Percentiles rank a stretch among this genome's conserved stretches.
Evolutionary conservation across 1,139 yeast species (phyloP).

Genomic region (Nakaseomyces uthaithaninus): DNA sequence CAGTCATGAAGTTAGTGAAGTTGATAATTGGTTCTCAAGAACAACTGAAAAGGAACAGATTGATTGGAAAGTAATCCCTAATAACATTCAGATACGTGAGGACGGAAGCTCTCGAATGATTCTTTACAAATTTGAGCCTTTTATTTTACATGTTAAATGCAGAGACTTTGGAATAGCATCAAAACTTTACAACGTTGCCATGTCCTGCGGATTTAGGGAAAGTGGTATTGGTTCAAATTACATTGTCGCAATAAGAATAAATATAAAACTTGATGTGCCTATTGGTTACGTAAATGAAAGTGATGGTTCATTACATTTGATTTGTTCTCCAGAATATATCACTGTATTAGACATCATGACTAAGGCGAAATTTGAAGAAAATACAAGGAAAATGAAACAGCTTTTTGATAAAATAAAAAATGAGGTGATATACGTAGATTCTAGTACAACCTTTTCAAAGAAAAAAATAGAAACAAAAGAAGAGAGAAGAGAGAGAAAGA

Average conservation of each 20-base stretch:
- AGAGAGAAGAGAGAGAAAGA: conserved; percentile 52
- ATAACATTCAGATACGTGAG: background rate
- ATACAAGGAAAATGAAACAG: conserved; percentile 45
- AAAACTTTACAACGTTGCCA: conserved; percentile 58
- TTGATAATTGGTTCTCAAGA: conserved; percentile 47
- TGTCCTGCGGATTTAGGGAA: conserved; percentile 82
- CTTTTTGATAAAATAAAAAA: conserved; percentile 39
- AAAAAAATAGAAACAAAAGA: conserved; percentile 39
- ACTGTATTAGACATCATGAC: conserved; percentile 43
- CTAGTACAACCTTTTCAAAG: background rate
- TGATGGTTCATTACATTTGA: conserved; percentile 31
- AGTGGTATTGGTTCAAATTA: conserved; percentile 76
- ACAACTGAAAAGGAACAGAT: conserved; percentile 7
- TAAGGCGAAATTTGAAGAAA: conserved; percentile 54
- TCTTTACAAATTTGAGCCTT: conserved; percentile 73
- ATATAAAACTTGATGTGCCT: conserved; percentile 62
- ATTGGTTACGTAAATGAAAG: conserved; percentile 45
- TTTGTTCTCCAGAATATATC: conserved; percentile 47
- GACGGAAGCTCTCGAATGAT: conserved; percentile 39
- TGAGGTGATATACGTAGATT: conserved; percentile 23
- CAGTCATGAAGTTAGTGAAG: conserved; percentile 50
- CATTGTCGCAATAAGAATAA: conserved; percentile 67
- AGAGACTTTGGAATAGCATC: conserved; percentile 52
- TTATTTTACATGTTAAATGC: conserved; percentile 77
- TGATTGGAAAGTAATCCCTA: background rate